These are phyloP conservation scores for Aspergillus calidoustus DNA, from an alignment of 2,329 filamentous ascomycete genomes.

Conservation along the genomic window DNA sequence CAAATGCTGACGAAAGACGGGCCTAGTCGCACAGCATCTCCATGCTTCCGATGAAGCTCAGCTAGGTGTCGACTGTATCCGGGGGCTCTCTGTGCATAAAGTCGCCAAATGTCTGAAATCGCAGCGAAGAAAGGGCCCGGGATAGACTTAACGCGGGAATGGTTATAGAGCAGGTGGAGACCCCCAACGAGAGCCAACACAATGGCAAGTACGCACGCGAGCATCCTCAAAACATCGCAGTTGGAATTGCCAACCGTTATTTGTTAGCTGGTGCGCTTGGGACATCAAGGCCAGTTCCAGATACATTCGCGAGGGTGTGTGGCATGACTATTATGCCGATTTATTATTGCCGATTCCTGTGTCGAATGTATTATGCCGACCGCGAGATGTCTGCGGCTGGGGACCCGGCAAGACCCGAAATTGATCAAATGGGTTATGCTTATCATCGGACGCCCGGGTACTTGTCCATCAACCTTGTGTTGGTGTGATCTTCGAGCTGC, in stretches of 20 bases:
- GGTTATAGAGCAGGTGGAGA: slow-evolving; percentile 20
- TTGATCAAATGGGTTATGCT: not conserved
- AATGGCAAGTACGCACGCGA: slow-evolving; percentile 14
- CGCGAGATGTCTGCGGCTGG: slow-evolving; percentile 22
- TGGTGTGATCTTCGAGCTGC: not conserved
- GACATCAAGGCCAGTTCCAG: too few relatives aligned
- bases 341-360: slow-evolving; percentile 1
- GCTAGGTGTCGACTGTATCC: slow-evolving; percentile 14
- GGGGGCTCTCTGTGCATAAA: slow-evolving; percentile 4
- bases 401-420: slow-evolving; percentile 20
- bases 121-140: slow-evolving; percentile 22
- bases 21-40: slow-evolving; percentile 23
- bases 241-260: too few relatives aligned
- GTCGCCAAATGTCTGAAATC: slow-evolving; percentile 21
- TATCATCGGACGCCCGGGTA: not conserved
- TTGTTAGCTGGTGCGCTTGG: too few relatives aligned
- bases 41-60: slow-evolving; percentile 23
- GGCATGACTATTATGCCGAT: not conserved
- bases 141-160: slow-evolving; percentile 19
- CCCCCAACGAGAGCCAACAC: slow-evolving; percentile 10
- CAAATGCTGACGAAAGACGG: slow-evolving; percentile 23
- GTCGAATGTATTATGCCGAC: slow-evolving; percentile 6
- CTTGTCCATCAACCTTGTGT: too few relatives aligned
- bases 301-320: not conserved
- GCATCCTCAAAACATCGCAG: slow-evolving; percentile 14